Base-by-base conservation (phyloP, 495 filamentous ascomycete genomes). In the Pyronema domesticum region DNA sequence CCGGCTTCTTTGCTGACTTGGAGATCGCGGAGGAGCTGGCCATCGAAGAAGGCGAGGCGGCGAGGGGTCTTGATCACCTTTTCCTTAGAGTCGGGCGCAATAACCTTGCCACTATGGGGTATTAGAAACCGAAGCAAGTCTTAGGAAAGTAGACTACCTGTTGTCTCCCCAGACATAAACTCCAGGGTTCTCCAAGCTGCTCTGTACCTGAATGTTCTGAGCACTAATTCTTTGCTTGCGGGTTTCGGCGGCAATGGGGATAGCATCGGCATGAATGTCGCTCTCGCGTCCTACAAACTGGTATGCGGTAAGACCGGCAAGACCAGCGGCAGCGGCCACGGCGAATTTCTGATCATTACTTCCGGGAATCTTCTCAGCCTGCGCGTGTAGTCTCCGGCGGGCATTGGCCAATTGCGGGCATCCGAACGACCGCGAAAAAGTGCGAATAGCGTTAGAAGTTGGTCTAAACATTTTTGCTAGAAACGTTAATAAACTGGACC, bases 121-220 rank as follows among this genome's bases (percentile, higher is more conserved):
- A 19, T 19, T 43, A 23, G 8, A 55, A 42, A 39, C 17, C 13
- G 6, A 13, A 5, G 18, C n/a, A 7, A 14, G 15, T 8, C 18
- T 34, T 13, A 14, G 10, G 15, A 44, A 14, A 3, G 1, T 9
- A 14, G 33, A 45, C 44, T 60, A 65, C 63, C 43, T 49, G 43
- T 98, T 98, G 1, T 82, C 83, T 13, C 91, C 91, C 89, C 91
- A 98, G 30, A 80, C 79, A 70, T 94, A 95, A 1, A 95, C 82
- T 0, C 85, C 91, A 3, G 91, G 89, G 53, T 84, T 81, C 52
- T 46, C 52, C 11, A 55, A 30, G 7, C n/a, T 39, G 11, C 46
- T 88, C 86, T 77, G 84, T 81, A 89, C 83, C 55, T 84, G 71
- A 48, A 75, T 75, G 36, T 85, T 80, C 63, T 88, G 62, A 14